Base-by-base conservation (phyloP, 371 early-diverging fungal species). In the Zancudomyces culisetae region DNA sequence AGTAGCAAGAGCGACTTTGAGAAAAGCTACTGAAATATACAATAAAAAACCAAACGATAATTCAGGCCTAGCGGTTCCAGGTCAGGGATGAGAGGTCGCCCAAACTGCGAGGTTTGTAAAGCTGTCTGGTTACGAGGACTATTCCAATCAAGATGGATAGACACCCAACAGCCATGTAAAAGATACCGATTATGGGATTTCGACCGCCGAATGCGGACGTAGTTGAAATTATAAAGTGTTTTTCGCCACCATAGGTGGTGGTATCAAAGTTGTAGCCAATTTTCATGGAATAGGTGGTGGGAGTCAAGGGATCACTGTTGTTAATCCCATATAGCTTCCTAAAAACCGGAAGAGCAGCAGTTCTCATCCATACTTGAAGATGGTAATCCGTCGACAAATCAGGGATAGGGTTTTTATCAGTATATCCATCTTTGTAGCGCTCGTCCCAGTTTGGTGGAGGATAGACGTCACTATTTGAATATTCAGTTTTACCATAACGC, bases 311-410 rank as follows among this genome's bases (percentile, higher is more conserved):
- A 1, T 73, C 69, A 19, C 62, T 45, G 40, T 78, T 76, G 53
- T 76, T 81, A 60, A 77, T 73, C 21, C 84, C 93, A 76, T 90
- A 98, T 29, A 97, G 71, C 69, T 99, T 99, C 45, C 97, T 78
- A 68, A 98, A 98, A 49, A 79, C 87, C 42, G 98, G 94, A 53
- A 97, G 72, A 0, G 94, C 94, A 8, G 96, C 89, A 0, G 88
- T 83, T 43, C 92, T 79, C 91, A 98, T 96, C 99, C 99, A 99
- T 19, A 97, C 97, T 67, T 89, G 85, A 57, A 98, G 83, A 43
- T 82, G 74, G 69, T 96, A 85, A 69, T 80, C 73, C 24, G 52
- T 46, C 8, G 70, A 58, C 23, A 84, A 60, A 50, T 88, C 76
- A 2, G 86, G 89, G 26, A 84, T 82, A 29, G 74, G 76, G 46